These are phyloP conservation scores for Solanum hybrid DNA, from an alignment of 305 asterid species.

Conservation along the genomic window DNA sequence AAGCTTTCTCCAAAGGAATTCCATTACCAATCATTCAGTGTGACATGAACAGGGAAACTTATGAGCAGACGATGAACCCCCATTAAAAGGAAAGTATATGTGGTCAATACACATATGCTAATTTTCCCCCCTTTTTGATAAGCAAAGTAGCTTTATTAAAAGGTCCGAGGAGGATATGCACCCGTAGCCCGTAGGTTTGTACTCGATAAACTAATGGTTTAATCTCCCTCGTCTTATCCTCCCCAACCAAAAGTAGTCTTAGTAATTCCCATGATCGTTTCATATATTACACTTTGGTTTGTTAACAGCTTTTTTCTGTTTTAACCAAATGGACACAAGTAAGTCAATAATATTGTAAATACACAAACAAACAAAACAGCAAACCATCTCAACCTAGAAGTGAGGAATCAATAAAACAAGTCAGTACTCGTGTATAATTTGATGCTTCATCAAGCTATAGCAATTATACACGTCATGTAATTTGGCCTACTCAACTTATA, in stretches of 20 bases:
- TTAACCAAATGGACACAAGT: neutral
- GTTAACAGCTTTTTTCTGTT: neutral
- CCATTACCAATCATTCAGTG: neutral
- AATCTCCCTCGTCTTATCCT: neutral
- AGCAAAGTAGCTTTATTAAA: neutral
- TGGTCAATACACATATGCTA: neutral
- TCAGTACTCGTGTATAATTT: neutral
- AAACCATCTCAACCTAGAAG: neutral
- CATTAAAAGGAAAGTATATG: neutral
- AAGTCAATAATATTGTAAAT: neutral
- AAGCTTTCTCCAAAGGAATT: neutral
- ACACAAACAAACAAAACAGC: neutral
- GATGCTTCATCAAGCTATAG: neutral
- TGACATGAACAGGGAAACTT: neutral
- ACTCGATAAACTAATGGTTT: neutral
- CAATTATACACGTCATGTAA: neutral
- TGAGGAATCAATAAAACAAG: neutral
- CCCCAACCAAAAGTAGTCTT: neutral
- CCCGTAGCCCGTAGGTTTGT: neutral
- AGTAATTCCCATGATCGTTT: neutral
- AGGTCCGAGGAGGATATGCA: neutral
- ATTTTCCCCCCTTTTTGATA: neutral
- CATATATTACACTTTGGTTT: neutral
- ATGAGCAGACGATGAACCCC: neutral
- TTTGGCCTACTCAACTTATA: neutral